phyloP scores from a whole-genome alignment of 164 flowering plant species.

The Euptelea pleiosperma region DNA sequence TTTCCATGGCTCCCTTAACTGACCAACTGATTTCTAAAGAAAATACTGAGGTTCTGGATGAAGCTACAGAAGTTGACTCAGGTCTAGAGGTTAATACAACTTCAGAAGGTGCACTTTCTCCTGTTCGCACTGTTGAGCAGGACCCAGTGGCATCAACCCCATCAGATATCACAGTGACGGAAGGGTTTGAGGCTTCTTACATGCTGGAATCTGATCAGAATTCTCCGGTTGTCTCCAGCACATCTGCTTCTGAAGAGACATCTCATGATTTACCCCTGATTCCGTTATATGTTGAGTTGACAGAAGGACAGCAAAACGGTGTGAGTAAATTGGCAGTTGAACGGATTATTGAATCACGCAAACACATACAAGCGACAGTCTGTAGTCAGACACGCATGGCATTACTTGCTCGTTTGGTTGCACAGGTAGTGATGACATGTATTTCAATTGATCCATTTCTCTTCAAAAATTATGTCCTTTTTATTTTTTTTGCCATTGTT shows the following conservation, averaged over 20 bases:
- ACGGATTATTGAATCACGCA: slow-evolving; percentile 56
- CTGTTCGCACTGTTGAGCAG: slow-evolving; percentile 34
- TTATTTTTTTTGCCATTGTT: not conserved
- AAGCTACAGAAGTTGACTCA: slow-evolving; percentile 26
- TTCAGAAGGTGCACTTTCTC: slow-evolving; percentile 36
- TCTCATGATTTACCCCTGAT: slow-evolving; percentile 52
- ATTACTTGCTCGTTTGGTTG: slow-evolving; percentile 80
- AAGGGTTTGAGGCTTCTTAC: slow-evolving; percentile 33
- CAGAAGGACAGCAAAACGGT: slow-evolving; percentile 46
- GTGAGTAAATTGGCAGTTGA: slow-evolving; percentile 47
- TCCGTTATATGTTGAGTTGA: slow-evolving; percentile 61
- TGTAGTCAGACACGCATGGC: slow-evolving; percentile 54
- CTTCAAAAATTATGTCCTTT: not conserved
- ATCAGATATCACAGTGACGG: slow-evolving; percentile 23
- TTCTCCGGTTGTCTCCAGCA: slow-evolving; percentile 40
- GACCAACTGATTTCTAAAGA: slow-evolving; percentile 32
- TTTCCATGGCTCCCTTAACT: slow-evolving; percentile 22
- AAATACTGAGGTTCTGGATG: slow-evolving; percentile 26
- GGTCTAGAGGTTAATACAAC: slow-evolving; percentile 26
- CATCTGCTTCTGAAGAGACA: slow-evolving; percentile 50
- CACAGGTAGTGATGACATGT: slow-evolving; percentile 54
- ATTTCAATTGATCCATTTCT: slow-evolving; percentile 9
- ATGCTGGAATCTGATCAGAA: slow-evolving; percentile 43
- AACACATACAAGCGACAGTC: slow-evolving; percentile 34
- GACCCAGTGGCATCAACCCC: slow-evolving; percentile 21